A percentile compares a stretch with the other conserved stretches of the same genome.
These are phyloP conservation scores for Sesbania bispinosa DNA, from an alignment of 306 rosid genomes.

Conservation along the genomic window DNA sequence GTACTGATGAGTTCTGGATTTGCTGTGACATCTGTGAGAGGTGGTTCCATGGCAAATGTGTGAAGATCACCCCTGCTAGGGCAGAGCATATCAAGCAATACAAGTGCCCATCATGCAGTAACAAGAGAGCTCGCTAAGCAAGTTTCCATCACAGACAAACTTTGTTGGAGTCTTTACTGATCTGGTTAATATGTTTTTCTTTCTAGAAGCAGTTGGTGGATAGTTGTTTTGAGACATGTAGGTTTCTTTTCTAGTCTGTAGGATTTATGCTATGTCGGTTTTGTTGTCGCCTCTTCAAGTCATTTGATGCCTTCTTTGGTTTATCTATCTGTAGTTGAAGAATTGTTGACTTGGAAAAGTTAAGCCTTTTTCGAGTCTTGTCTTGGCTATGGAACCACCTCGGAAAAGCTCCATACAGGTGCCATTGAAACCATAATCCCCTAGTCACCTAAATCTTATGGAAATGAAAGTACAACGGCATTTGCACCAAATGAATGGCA, in stretches of 20 bases:
- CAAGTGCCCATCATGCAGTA: conserved; percentile 95
- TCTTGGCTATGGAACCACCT: neutral
- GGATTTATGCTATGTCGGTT: conserved; percentile 23
- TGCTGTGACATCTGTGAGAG: conserved; percentile 84
- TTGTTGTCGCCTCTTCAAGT: neutral
- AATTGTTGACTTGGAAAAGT: conserved; percentile 17
- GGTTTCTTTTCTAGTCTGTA: conserved; percentile 33
- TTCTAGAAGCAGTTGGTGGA: conserved; percentile 28
- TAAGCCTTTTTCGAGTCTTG: neutral
- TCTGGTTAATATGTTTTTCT: conserved; percentile 25
- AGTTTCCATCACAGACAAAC: conserved; percentile 16
- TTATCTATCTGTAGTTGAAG: conserved; percentile 10
- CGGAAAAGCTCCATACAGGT: neutral
- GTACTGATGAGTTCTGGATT: conserved; percentile 87
- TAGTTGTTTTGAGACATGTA: conserved; percentile 29
- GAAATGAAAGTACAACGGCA: neutral
- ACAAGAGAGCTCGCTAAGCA: conserved; percentile 65
- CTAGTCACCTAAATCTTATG: neutral
- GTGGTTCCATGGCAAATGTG: conserved; percentile 95
- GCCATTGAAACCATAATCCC: conserved; percentile 11
- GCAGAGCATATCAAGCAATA: conserved; percentile 92
- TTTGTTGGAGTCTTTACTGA: conserved; percentile 28
- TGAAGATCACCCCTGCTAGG: conserved; percentile 80
- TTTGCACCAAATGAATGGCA: conserved; percentile 14
- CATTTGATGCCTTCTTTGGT: conserved; percentile 9